Evolutionary conservation across 495 filamentous ascomycete species (phyloP).

Genomic region (Cladorrhinum samala): DNA sequence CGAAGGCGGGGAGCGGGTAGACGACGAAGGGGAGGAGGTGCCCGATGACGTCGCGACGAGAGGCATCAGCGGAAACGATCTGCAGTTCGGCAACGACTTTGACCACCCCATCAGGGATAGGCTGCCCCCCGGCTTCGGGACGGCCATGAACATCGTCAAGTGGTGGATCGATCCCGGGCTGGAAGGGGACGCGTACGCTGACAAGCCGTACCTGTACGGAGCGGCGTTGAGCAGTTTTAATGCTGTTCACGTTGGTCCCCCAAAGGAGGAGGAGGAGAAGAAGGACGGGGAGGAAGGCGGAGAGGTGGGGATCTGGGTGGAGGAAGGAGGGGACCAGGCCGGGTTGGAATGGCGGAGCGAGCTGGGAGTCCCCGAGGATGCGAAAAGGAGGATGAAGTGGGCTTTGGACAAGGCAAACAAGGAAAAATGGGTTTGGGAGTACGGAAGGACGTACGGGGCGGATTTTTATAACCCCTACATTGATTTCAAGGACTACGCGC

Average conservation of each 20-base stretch:
- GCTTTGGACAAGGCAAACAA: constrained; percentile 51
- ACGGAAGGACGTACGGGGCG: constrained; percentile 53
- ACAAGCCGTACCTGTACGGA: constrained; percentile 78
- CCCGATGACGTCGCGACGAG: not conserved
- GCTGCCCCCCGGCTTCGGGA: constrained; percentile 78
- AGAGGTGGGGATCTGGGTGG: constrained; percentile 49
- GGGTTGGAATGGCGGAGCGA: constrained; percentile 42
- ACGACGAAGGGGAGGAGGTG: constrained; percentile 10
- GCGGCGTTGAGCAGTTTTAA: constrained; percentile 69
- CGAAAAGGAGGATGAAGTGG: constrained; percentile 54
- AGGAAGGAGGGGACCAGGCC: constrained; percentile 67
- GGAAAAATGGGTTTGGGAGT: constrained; percentile 44
- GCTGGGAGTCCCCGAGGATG: constrained; percentile 46
- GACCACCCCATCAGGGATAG: constrained; percentile 77
- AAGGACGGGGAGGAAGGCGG: constrained; percentile 29
- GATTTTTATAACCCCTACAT: constrained; percentile 95
- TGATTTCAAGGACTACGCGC: constrained; percentile 72
- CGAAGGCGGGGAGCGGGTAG: not conserved
- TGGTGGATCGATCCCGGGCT: constrained; percentile 84
- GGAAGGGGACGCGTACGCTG: constrained; percentile 81
- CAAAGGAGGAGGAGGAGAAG: constrained; percentile 39
- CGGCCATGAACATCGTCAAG: constrained; percentile 74
- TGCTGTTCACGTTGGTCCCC: constrained; percentile 58
- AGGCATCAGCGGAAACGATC: constrained; percentile 59
- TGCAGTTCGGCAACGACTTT: constrained; percentile 92